phyloP scores from a whole-genome alignment of 768 basidiomycete species.

The Rhizopogon rudus region DNA sequence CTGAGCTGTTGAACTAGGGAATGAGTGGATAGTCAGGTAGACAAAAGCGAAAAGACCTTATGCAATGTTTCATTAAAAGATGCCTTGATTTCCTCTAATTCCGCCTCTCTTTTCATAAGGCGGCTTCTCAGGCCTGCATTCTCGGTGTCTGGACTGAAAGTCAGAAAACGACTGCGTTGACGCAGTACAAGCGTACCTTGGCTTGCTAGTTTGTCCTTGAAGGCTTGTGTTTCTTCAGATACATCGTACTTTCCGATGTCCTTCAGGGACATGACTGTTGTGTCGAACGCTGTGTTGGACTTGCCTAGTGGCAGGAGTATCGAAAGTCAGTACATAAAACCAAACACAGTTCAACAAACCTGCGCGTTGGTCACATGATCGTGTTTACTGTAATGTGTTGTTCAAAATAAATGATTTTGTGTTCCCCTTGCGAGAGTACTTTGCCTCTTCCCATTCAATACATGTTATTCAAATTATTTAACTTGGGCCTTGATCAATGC shows the following conservation, averaged over 20 bases:
- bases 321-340: not conserved
- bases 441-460: not conserved
- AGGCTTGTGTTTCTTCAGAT: constrained; percentile 30
- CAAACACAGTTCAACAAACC: constrained; percentile 22
- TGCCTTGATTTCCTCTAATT: constrained; percentile 28
- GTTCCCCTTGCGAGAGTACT: not conserved
- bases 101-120: constrained; percentile 32
- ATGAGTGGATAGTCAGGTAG: constrained; percentile 4
- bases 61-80: constrained; percentile 31
- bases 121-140: constrained; percentile 28
- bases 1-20: constrained; percentile 38
- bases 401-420: no score
- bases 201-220: constrained; percentile 32
- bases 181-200: constrained; percentile 24
- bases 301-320: not conserved
- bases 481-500: constrained; percentile 14
- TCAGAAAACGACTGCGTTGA: not conserved
- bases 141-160: constrained; percentile 27
- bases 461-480: not conserved
- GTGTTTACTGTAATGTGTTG: constrained; percentile 8
- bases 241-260: constrained; percentile 36
- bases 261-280: constrained; percentile 29
- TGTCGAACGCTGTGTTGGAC: constrained; percentile 4
- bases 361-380: constrained; percentile 30
- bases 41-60: constrained; percentile 25